Evolutionary conservation across 2,329 filamentous ascomycete genomes (phyloP), one percentile per base, ranked within the genome.

Genomic region (Fusarium poae): DNA sequence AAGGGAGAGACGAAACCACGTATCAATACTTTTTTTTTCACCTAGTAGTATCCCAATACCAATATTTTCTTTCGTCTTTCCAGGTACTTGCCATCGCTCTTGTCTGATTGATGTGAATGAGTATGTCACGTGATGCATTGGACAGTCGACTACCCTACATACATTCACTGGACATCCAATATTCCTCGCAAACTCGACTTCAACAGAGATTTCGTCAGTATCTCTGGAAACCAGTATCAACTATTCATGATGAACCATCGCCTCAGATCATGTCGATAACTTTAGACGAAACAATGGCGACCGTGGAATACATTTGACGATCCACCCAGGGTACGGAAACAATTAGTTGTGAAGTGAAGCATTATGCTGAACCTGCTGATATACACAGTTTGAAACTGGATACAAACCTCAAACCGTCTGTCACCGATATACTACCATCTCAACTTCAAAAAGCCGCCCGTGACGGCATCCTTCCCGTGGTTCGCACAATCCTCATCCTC

Each of bases 391-490:
- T 15, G 18, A 30, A 10, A 16, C 32, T 27, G 21, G 21, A 13
- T 23, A 18, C 25, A 50, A 35, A 34, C 9, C 48, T 29, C 48
- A 40, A 50, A 50, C 32, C 10, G 16, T 42, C 27, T 29, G 57
- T 70, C 61, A 25, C 32, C 35, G 57, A 56, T 67, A 53, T 39
- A 59, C 49, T 63, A 29, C 42, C 52, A 39, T 46, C 18, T 43
- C 32, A 40, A 15, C 21, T 23, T 43, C 40, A 43, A 21, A 15
- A 21, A 45, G n/a, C 18, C 44, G n/a, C 16, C 32, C 18, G 50
- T 30, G 18, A 67, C 42, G 23, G 23, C 52, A 65, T 67, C 67
- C 51, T 71, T 61, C 54, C 59, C 49, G 58, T 21, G 3, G 40
- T 46, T 29, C 25, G n/a, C 18, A 37, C 37, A 60, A 64, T 53